Evolutionary conservation across 2,329 filamentous ascomycete genomes (phyloP).

Genomic region (Fusarium keratoplasticum): DNA sequence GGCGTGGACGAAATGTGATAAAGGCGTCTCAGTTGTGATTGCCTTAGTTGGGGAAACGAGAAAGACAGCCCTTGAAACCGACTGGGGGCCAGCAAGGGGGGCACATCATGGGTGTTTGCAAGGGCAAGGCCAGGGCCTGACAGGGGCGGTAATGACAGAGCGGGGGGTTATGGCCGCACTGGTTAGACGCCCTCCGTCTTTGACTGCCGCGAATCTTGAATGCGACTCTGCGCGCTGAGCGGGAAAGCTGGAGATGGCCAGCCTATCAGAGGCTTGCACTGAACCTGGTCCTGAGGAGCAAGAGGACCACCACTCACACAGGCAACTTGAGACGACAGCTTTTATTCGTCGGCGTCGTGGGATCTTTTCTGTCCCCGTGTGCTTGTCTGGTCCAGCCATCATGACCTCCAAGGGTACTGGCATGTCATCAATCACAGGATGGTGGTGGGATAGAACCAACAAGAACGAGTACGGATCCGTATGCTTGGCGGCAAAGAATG

Average conservation of each 20-base stretch:
- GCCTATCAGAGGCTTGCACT: constrained; percentile 6
- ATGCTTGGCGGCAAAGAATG: constrained; percentile 5
- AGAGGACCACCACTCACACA: constrained; percentile 2
- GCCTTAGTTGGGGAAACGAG: constrained; percentile 40
- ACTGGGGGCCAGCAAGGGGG: constrained; percentile 9
- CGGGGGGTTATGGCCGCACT: constrained; percentile 27
- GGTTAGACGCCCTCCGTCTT: constrained; percentile 34
- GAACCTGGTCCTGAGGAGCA: constrained; percentile 6
- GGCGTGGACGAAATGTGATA: constrained; percentile 25
- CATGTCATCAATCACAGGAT: constrained; percentile 1
- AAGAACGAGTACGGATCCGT: not conserved
- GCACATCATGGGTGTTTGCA: constrained; percentile 31
- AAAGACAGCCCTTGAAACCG: constrained; percentile 28
- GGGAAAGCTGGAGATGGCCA: constrained; percentile 15
- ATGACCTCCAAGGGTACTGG: not conserved
- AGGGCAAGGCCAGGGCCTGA: constrained; percentile 20
- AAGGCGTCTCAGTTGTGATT: constrained; percentile 30
- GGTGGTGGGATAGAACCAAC: not conserved
- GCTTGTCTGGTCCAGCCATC: constrained; percentile 1
- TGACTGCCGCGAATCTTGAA: constrained; percentile 39
- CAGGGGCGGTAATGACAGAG: constrained; percentile 32
- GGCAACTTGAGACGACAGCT: constrained; percentile 15
- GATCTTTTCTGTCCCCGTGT: constrained; percentile 9
- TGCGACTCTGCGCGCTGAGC: constrained; percentile 27
- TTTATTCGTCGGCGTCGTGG: constrained; percentile 10